Evolutionary conservation across 2,329 filamentous ascomycete species (phyloP).

Genomic region (Raffaelea deltoideospora): DNA sequence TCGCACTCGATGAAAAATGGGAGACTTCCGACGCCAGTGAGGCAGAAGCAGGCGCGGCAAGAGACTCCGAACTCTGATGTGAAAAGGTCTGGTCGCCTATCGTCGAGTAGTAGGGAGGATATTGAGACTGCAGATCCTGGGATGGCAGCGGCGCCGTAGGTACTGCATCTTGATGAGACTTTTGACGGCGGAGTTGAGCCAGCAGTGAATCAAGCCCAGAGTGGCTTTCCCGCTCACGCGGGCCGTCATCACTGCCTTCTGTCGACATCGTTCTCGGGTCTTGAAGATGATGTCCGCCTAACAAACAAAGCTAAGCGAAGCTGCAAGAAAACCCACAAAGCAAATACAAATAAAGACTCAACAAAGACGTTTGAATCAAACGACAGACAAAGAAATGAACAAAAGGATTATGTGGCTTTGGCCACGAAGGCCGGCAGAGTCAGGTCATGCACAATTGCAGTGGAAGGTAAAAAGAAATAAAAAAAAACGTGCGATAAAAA

Average conservation of each 20-base stretch:
- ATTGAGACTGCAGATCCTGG: constrained; percentile 17
- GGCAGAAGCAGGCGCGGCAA: constrained; percentile 10
- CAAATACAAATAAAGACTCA: too few species aligned
- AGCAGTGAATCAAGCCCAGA: constrained; percentile 24
- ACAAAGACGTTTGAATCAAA: too few species aligned
- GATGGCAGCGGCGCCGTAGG: constrained; percentile 8
- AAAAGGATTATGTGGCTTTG: too few species aligned
- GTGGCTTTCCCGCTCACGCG: constrained; percentile 14
- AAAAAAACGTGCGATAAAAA: too few species aligned
- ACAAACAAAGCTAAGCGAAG: background rate
- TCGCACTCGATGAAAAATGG: constrained; percentile 2
- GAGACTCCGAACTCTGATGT: constrained; percentile 13
- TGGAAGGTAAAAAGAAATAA: too few species aligned
- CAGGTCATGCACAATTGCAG: too few species aligned
- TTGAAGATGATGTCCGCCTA: too few species aligned
- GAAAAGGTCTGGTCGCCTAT: constrained; percentile 15
- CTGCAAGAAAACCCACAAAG: too few species aligned
- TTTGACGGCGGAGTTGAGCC: constrained; percentile 22
- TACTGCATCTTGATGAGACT: constrained; percentile 14
- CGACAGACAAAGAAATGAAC: too few species aligned
- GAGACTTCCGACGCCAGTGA: too few species aligned
- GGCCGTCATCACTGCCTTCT: constrained; percentile 4
- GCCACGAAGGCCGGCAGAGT: too few species aligned
- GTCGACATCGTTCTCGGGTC: constrained; percentile 9
- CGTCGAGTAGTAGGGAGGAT: constrained; percentile 9